Evolutionary conservation across 306 rosid genomes (phyloP).

Genomic region (Castanea crenata): DNA sequence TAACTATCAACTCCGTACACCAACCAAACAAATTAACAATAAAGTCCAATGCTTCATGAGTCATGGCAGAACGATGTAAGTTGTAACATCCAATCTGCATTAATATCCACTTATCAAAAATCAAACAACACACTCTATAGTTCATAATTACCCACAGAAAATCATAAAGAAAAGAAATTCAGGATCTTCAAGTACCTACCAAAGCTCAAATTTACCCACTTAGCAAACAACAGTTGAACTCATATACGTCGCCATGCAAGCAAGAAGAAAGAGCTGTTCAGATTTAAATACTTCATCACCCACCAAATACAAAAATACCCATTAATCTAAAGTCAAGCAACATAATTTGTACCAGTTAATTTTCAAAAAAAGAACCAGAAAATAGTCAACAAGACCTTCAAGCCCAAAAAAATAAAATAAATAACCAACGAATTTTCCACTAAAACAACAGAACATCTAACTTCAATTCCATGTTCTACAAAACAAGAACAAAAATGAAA

Average conservation of each 20-base stretch:
- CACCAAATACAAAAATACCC: background rate
- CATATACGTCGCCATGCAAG: background rate
- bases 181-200: background rate
- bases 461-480: background rate
- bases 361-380: background rate
- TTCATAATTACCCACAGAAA: constrained; percentile 1
- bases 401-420: background rate
- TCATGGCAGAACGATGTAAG: too few species aligned
- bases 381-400: background rate
- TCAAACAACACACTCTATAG: background rate
- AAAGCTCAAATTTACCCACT: background rate
- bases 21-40: background rate
- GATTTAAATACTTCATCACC: background rate
- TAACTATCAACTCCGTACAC: too few species aligned
- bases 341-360: background rate
- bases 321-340: background rate
- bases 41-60: background rate
- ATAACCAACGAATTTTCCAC: background rate
- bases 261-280: background rate
- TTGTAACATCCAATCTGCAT: too few species aligned
- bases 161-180: background rate
- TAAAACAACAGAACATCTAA: background rate
- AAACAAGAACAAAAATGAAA: background rate
- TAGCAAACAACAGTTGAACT: background rate
- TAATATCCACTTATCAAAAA: background rate